A percentile compares a stretch with the other conserved stretches of the same genome.
Evolutionary conservation across 257 asterid species (phyloP).

Genomic region (Ophiorrhiza pumila): DNA sequence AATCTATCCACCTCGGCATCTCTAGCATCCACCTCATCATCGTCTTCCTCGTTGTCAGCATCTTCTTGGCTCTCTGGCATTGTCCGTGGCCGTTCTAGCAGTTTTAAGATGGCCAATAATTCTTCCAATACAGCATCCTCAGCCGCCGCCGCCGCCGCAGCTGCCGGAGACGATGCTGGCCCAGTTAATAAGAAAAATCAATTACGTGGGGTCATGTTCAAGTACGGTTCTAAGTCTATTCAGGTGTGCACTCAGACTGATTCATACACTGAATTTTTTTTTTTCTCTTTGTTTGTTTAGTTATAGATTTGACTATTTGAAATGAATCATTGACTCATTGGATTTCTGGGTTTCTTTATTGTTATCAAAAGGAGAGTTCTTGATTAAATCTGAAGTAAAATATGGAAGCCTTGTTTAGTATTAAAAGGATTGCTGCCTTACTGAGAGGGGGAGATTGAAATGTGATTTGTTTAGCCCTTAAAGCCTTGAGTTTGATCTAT

Average conservation of each 20-base stretch:
- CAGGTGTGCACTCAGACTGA: slow-evolving; percentile 46
- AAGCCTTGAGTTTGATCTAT: neutral
- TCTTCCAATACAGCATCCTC: slow-evolving; percentile 25
- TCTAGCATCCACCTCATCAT: slow-evolving; percentile 32
- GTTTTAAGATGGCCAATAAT: slow-evolving; percentile 44
- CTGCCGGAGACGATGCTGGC: slow-evolving; percentile 40
- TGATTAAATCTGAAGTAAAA: neutral
- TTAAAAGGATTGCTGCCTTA: neutral
- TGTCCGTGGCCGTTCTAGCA: slow-evolving; percentile 69
- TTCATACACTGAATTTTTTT: neutral
- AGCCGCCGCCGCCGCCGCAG: slow-evolving; percentile 30
- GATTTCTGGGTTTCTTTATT: neutral
- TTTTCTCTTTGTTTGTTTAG: neutral
- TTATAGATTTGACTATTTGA: neutral
- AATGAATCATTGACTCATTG: neutral
- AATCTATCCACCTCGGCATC: slow-evolving; percentile 56
- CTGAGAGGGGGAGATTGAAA: neutral
- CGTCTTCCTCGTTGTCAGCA: slow-evolving; percentile 40
- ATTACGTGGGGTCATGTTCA: slow-evolving; percentile 79
- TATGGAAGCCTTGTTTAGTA: neutral
- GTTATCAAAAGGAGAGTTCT: neutral
- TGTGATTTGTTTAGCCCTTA: neutral
- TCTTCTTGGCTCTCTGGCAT: slow-evolving; percentile 86
- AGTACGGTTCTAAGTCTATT: slow-evolving; percentile 70
- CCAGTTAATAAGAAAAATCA: slow-evolving; percentile 71